Conservation (phyloP, 1,284 basidiomycete species). For the Lignosus rhinocerotis region DNA sequence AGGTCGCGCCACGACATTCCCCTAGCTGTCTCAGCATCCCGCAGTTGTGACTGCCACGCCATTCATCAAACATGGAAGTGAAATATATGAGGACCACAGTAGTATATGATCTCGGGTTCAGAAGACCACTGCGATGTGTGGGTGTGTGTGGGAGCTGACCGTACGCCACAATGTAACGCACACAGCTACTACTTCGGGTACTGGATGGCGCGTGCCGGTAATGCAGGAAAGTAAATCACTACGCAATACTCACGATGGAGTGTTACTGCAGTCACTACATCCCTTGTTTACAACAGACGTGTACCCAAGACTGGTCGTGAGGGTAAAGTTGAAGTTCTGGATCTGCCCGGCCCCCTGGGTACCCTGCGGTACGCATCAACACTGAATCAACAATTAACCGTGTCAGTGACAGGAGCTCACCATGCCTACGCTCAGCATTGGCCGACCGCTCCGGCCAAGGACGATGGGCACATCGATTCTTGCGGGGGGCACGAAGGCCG, state of each 20-base stretch:
- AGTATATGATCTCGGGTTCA: no score
- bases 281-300: constrained; percentile 36
- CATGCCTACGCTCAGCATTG: constrained; percentile 24
- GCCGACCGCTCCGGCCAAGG: constrained; percentile 25
- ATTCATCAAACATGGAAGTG: no score
- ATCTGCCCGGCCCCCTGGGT: constrained; percentile 26
- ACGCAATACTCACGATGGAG: constrained; percentile 29
- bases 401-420: constrained; percentile 10
- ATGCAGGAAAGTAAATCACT: neutral
- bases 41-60: no score
- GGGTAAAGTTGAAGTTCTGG: constrained; percentile 40
- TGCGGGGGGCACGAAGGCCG: constrained; percentile 13
- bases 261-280: constrained; percentile 34
- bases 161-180: neutral
- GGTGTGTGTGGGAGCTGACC: no score
- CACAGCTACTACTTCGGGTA: neutral
- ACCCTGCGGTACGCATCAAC: neutral
- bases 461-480: constrained; percentile 19
- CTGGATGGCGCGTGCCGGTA: neutral
- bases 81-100: no score
- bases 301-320: constrained; percentile 41
- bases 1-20: no score
- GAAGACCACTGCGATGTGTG: no score
- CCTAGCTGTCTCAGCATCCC: no score
- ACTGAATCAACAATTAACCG: neutral